Conservation (phyloP, 345 rosid genomes). For the Dipteronia sinensis region DNA sequence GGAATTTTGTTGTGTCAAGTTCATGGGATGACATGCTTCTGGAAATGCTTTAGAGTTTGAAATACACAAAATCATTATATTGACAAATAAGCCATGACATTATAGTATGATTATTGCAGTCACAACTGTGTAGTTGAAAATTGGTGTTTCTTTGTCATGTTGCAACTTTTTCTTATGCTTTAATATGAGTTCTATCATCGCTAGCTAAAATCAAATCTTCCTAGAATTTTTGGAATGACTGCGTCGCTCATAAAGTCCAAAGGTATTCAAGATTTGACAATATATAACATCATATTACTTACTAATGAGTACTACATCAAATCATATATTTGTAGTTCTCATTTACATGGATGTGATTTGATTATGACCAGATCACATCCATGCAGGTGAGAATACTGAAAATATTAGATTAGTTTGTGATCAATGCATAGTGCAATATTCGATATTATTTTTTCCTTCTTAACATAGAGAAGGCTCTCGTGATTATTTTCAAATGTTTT, state of each 20-base stretch:
- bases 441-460: slow-evolving; percentile 59
- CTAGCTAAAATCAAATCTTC: slow-evolving; percentile 41
- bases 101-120: background rate
- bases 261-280: slow-evolving; percentile 41
- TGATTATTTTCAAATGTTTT: slow-evolving; percentile 50
- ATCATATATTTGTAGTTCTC: background rate
- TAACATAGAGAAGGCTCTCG: slow-evolving; percentile 76
- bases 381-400: background rate
- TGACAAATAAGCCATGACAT: background rate
- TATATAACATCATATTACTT: background rate
- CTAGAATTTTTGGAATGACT: slow-evolving; percentile 90
- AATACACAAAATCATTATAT: background rate
- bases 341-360: too few relatives aligned
- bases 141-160: slow-evolving; percentile 4
- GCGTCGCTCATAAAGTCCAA: slow-evolving; percentile 91
- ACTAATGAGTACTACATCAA: background rate
- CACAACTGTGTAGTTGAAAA: background rate
- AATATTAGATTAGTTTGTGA: slow-evolving; percentile 39
- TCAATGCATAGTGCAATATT: slow-evolving; percentile 70
- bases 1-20: background rate
- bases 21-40: background rate
- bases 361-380: background rate
- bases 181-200: slow-evolving; percentile 82
- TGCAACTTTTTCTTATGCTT: slow-evolving; percentile 1
- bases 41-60: background rate